Conservation (phyloP, 2,329 filamentous ascomycete species). For the Pyrenochaeta sp. region DNA sequence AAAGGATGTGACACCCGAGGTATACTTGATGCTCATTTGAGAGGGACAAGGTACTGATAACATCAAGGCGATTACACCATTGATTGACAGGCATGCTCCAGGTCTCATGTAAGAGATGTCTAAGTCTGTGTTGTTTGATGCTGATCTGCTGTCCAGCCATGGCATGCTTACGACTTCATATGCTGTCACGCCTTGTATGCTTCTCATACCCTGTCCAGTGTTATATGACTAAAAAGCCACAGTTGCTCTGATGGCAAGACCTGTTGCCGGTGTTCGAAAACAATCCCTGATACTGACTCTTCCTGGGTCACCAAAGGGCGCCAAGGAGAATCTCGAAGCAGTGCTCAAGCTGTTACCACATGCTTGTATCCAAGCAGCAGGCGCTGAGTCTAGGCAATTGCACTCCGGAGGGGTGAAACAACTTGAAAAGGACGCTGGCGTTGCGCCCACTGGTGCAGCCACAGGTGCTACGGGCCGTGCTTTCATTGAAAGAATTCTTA, state of each 20-base stretch:
- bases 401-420: conserved; percentile 84
- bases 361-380: conserved; percentile 89
- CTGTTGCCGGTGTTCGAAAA: conserved; percentile 86
- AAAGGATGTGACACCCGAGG: conserved; percentile 88
- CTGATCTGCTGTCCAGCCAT: conserved; percentile 63
- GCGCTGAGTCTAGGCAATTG: conserved; percentile 78
- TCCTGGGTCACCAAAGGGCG: conserved; percentile 94
- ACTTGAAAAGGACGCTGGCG: conserved; percentile 82
- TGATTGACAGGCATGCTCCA: conserved; percentile 86
- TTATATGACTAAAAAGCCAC: conserved; percentile 28
- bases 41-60: conserved; percentile 6
- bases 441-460: conserved; percentile 26
- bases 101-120: conserved; percentile 73
- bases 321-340: conserved; percentile 89
- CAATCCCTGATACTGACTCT: conserved; percentile 85
- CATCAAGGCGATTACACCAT: conserved; percentile 73
- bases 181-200: conserved; percentile 82
- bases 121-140: background rate
- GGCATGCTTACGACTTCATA: conserved; percentile 90
- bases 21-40: conserved; percentile 45
- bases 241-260: conserved; percentile 97
- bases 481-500: background rate
- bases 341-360: conserved; percentile 91
- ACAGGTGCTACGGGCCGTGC: conserved; percentile 19
- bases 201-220: background rate